Conservation (phyloP, 306 rosid species). For the Trichosanthes truncata region DNA sequence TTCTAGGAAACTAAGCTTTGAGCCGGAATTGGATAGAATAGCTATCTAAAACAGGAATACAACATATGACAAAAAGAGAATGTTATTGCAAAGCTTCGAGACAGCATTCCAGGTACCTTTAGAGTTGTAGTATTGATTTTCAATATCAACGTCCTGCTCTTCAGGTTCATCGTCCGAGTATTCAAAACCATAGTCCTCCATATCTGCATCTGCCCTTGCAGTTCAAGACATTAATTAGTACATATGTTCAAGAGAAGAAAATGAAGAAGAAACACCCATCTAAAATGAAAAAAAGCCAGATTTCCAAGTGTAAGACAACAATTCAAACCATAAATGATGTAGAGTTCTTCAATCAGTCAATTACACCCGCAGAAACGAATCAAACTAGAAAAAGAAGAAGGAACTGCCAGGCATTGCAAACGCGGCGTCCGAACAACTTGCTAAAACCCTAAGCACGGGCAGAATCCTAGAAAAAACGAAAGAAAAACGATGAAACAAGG, state of each 20-base stretch:
- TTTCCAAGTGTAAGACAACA: neutral
- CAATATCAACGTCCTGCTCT: slow-evolving; percentile 98
- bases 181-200: slow-evolving; percentile 97
- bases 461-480: neutral
- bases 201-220: slow-evolving; percentile 70
- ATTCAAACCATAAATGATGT: neutral
- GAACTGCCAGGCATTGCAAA: neutral
- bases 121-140: slow-evolving; percentile 94
- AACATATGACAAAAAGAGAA: neutral
- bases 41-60: neutral
- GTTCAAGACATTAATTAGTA: neutral
- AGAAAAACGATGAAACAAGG: no score
- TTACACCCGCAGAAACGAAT: neutral
- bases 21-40: neutral
- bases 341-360: neutral
- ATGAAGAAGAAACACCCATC: neutral
- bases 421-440: neutral
- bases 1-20: neutral
- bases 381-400: neutral
- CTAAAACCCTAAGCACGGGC: slow-evolving; percentile 5
- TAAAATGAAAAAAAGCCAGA: neutral
- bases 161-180: slow-evolving; percentile 99
- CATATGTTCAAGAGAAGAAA: neutral
- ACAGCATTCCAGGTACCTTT: slow-evolving; percentile 36
- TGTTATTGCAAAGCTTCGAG: neutral